Evolutionary conservation across 2,329 filamentous ascomycete genomes (phyloP), one percentile per base, ranked within the genome.

Genomic region (Shiraia bambusicola): DNA sequence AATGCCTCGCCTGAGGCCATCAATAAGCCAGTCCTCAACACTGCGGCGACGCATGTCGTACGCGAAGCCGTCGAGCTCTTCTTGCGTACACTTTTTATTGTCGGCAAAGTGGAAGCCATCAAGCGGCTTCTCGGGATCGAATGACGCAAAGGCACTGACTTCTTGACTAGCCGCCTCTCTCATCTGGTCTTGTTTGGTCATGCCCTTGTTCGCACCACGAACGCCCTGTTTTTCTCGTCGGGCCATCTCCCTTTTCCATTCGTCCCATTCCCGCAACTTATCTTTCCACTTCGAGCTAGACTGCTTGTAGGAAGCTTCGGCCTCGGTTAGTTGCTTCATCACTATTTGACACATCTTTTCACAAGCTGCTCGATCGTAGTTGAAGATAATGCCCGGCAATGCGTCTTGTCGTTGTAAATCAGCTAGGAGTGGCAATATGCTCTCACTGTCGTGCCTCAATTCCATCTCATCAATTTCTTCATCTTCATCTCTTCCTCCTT

Each of bases 301-400:
- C 34, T 78, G 69, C 54, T 84, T 82, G 72, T 79, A 86, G 6
- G 60, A 53, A 0, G 69, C 50, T 54, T 88, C 84, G 0, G 78
- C 76, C 1, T 71, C 57, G 35, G 75, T 59, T 0, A 90, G 69
- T 43, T 81, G 72, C 0, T 65, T 52, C 2, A 84, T 61, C 0
- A 90, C 54, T 0, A 66, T 56, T 16, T 63, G 52, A 17, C 79
- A 76, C 19, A 86, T 77, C 8, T 65, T 62, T 63, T 89, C 86
- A 54, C 87, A 91, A 22, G 71, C 66, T 2, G 66, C 64, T 34
- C 86, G 80, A 50, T 90, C 84, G 53, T 87, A 92, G 59, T 88
- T 87, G 72, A 92, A 92, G 1, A 90, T 65, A 10, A 92, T 81
- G 0, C 84, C 86, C 0, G 87, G 87, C 1, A 92, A 72, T 0